Percentiles rank a stretch among this genome's conserved stretches.
Evolutionary conservation across 78 protist species (phyloP).

Genomic region (Andalucia godoyi): DNA sequence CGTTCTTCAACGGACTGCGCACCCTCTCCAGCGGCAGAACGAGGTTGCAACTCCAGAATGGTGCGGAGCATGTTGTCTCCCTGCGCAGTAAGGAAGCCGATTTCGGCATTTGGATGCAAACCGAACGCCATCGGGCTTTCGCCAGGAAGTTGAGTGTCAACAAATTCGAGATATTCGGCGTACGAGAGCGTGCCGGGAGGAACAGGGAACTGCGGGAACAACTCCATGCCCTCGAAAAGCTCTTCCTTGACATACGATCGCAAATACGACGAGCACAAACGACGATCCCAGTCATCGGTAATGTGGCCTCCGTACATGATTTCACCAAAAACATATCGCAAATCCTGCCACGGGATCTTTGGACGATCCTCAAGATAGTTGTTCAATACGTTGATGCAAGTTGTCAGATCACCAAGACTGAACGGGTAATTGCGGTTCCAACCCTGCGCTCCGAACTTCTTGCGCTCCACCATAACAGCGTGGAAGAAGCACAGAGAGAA

Average conservation of each 20-base stretch:
- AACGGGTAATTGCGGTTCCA: constrained; percentile 79
- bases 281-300: constrained; percentile 73
- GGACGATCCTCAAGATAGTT: constrained; percentile 59
- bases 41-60: constrained; percentile 43
- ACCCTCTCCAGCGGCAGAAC: not conserved
- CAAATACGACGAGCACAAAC: constrained; percentile 57
- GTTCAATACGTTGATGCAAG: constrained; percentile 37
- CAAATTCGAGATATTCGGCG: constrained; percentile 20
- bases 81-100: constrained; percentile 40
- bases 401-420: constrained; percentile 71
- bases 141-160: constrained; percentile 37
- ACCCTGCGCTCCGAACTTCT: constrained; percentile 83
- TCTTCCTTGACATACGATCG: not conserved
- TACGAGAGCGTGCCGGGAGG: constrained; percentile 12
- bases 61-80: constrained; percentile 43
- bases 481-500: constrained; percentile 85
- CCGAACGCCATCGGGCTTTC: constrained; percentile 75
- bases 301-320: constrained; percentile 91
- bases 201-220: constrained; percentile 39
- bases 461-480: constrained; percentile 71
- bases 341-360: constrained; percentile 77
- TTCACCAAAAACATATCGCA: constrained; percentile 81
- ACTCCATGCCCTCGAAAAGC: not conserved
- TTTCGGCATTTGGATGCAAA: constrained; percentile 82
- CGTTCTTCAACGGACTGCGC: constrained; percentile 12